A percentile compares a stretch with the other conserved stretches of the same genome.
phyloP scores from a whole-genome alignment of 1,284 basidiomycete species.

The Stygiomarasmius scandens region DNA sequence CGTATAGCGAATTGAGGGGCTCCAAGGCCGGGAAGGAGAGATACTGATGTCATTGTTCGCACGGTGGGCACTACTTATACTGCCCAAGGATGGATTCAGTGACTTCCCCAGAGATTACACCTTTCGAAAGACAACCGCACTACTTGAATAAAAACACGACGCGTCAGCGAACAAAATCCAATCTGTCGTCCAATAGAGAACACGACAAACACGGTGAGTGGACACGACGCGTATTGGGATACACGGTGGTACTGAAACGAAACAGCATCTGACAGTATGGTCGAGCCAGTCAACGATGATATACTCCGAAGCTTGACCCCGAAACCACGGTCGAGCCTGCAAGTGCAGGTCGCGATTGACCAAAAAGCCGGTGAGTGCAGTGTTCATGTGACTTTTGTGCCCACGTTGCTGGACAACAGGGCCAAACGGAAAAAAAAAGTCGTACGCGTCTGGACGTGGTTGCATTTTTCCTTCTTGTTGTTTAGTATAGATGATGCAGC shows the following conservation, averaged over 20 bases:
- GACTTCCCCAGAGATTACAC: background rate
- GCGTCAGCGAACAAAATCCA: background rate
- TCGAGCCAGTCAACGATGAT: background rate
- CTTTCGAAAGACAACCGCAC: background rate
- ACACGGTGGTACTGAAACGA: background rate
- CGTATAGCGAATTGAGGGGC: too few species aligned
- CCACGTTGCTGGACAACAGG: background rate
- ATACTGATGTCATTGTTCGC: background rate
- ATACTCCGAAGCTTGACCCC: background rate
- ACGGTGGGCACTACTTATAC: background rate
- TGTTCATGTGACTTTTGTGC: background rate
- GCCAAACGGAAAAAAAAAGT: background rate
- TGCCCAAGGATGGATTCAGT: background rate
- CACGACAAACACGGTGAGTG: background rate
- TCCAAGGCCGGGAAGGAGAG: too few species aligned
- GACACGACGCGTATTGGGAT: background rate
- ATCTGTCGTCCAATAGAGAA: background rate
- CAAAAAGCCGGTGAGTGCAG: background rate
- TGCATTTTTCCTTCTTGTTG: background rate
- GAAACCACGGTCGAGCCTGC: background rate
- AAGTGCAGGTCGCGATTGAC: slow-evolving; percentile 1
- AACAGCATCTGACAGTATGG: background rate
- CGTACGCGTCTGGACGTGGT: background rate
- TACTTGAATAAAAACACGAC: background rate
- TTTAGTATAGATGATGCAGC: slow-evolving; percentile 9